Percentiles rank a stretch among this genome's conserved stretches.
phyloP scores from a whole-genome alignment of 106 monocot species.

The Chionographis japonica region DNA sequence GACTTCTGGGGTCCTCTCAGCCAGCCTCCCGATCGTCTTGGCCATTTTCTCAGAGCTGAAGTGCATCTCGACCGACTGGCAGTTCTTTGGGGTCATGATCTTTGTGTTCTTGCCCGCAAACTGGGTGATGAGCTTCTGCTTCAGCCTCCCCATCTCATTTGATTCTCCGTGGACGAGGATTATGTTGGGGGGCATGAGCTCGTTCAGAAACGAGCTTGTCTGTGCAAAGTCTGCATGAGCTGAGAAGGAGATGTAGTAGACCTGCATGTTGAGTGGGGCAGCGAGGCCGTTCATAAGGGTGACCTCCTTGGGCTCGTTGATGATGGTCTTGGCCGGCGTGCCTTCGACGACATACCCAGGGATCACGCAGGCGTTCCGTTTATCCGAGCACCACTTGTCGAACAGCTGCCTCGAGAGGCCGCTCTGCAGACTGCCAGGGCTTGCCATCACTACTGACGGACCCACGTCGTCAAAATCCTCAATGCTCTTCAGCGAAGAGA shows the following conservation, averaged over 20 bases:
- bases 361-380: constrained; percentile 89
- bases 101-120: constrained; percentile 75
- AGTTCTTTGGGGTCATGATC: constrained; percentile 67
- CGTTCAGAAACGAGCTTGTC: constrained; percentile 83
- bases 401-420: constrained; percentile 95
- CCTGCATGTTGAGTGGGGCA: constrained; percentile 94
- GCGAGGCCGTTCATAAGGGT: constrained; percentile 93
- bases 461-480: constrained; percentile 94
- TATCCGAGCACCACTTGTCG: constrained; percentile 96
- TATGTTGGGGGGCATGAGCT: constrained; percentile 91
- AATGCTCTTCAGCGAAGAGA: constrained; percentile 86
- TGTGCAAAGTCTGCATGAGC: constrained; percentile 97
- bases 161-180: constrained; percentile 97
- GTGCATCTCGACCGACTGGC: constrained; percentile 86
- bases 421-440: constrained; percentile 88
- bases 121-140: constrained; percentile 67
- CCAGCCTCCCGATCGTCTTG: constrained; percentile 78
- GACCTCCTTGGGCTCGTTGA: constrained; percentile 97
- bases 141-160: constrained; percentile 91
- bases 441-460: constrained; percentile 97
- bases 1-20: constrained; percentile 68
- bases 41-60: constrained; percentile 99
- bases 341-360: constrained; percentile 98
- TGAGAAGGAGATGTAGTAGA: constrained; percentile 93
- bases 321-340: constrained; percentile 83